Evolutionary conservation across 768 basidiomycete species (phyloP).

Genomic region (Auriculariales sp.): DNA sequence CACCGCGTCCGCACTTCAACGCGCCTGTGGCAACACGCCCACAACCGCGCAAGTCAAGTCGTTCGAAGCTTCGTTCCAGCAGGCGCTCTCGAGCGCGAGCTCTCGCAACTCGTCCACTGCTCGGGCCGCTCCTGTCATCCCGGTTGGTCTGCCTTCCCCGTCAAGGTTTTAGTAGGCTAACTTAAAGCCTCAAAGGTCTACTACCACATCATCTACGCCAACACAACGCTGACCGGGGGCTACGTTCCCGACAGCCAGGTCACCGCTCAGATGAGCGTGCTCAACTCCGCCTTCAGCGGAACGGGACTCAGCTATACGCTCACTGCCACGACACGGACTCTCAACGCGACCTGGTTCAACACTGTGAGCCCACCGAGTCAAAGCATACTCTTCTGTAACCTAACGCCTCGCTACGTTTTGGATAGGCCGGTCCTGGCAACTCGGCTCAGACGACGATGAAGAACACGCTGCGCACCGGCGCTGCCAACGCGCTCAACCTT

Average conservation of each 20-base stretch:
- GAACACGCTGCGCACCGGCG: slow-evolving; percentile 26
- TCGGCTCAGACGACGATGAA: slow-evolving; percentile 35
- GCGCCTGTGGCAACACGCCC: no score
- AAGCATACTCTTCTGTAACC: no score
- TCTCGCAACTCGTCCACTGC: no score
- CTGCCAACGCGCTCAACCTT: slow-evolving; percentile 27
- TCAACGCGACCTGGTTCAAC: slow-evolving; percentile 35
- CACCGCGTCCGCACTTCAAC: no score
- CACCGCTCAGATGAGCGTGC: slow-evolving; percentile 24
- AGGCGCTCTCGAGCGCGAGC: no score
- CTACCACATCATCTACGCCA: background rate
- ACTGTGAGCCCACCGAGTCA: slow-evolving; percentile 23
- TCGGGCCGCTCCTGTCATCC: background rate
- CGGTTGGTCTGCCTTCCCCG: background rate
- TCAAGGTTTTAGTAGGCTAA: background rate
- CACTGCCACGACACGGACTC: slow-evolving; percentile 25
- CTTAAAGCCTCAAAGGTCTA: background rate
- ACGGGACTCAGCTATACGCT: slow-evolving; percentile 26
- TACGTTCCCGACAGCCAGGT: slow-evolving; percentile 8
- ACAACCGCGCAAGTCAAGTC: no score
- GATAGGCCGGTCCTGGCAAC: slow-evolving; percentile 11
- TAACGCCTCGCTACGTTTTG: no score
- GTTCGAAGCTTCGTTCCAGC: no score
- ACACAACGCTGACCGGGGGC: background rate
- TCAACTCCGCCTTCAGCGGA: slow-evolving; percentile 26